Conservation (phyloP, 2,329 filamentous ascomycete species). For the Malbranchea zuffiana region DNA sequence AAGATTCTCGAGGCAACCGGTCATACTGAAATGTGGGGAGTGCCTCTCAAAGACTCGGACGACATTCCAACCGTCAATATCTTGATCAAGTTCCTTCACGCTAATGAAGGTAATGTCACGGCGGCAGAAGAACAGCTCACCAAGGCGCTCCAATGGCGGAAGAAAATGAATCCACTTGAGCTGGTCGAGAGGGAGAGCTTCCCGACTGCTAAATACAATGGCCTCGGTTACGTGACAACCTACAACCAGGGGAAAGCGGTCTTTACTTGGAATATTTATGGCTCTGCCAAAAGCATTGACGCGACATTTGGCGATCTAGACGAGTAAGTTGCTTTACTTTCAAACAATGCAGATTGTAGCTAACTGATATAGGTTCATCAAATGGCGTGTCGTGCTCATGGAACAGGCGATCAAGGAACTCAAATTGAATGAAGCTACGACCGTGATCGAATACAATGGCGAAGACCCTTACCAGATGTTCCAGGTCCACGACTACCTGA, state of each 20-base stretch:
- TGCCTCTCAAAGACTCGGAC: constrained; percentile 46
- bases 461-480: constrained; percentile 79
- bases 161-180: constrained; percentile 59
- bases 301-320: constrained; percentile 71
- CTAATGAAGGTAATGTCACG: constrained; percentile 65
- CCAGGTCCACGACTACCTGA: constrained; percentile 88
- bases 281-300: constrained; percentile 68
- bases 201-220: constrained; percentile 58
- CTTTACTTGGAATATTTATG: constrained; percentile 90
- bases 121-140: constrained; percentile 68
- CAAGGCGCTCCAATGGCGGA: constrained; percentile 73
- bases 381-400: constrained; percentile 85
- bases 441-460: constrained; percentile 51
- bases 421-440: constrained; percentile 57
- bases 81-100: constrained; percentile 85
- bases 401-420: constrained; percentile 71
- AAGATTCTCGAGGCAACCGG: constrained; percentile 46
- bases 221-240: constrained; percentile 70
- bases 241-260: constrained; percentile 50
- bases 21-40: constrained; percentile 78
- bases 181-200: constrained; percentile 53
- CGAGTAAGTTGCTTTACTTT: constrained; percentile 48
- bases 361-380: constrained; percentile 57
- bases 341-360: neutral
- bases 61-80: constrained; percentile 71